phyloP scores from a whole-genome alignment of 345 rosid genomes.

The Acer yangbiense region DNA sequence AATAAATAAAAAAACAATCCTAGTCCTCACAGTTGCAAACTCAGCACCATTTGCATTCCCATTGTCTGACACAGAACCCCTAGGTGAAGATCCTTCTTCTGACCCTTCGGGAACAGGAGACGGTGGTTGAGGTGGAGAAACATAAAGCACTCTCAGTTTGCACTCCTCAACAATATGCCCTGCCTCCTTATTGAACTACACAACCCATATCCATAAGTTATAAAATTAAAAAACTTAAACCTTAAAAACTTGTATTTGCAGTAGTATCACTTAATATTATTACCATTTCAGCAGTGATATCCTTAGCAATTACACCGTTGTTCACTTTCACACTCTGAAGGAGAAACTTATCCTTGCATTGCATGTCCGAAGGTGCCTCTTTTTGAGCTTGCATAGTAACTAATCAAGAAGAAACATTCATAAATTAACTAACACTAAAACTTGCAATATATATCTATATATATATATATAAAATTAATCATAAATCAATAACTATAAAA shows the following conservation, averaged over 20 bases:
- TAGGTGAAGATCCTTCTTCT: slow-evolving; percentile 74
- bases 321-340: slow-evolving; percentile 66
- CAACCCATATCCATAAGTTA: slow-evolving; percentile 15
- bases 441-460: neutral
- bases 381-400: slow-evolving; percentile 90
- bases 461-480: neutral
- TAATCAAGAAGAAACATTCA: slow-evolving; percentile 27
- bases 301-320: slow-evolving; percentile 56
- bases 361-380: slow-evolving; percentile 76
- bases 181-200: slow-evolving; percentile 73
- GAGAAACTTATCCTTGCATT: slow-evolving; percentile 82
- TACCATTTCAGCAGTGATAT: slow-evolving; percentile 77
- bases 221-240: slow-evolving; percentile 10
- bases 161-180: slow-evolving; percentile 75
- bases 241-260: neutral
- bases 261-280: neutral
- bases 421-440: neutral
- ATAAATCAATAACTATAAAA: neutral
- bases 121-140: slow-evolving; percentile 75
- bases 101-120: slow-evolving; percentile 81
- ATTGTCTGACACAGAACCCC: slow-evolving; percentile 65
- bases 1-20: neutral
- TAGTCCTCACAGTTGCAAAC: slow-evolving; percentile 49
- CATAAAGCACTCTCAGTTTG: slow-evolving; percentile 72
- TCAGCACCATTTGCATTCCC: slow-evolving; percentile 56